Base-by-base conservation (phyloP, 306 rosid species). In the Herpetospermum pedunculosum region DNA sequence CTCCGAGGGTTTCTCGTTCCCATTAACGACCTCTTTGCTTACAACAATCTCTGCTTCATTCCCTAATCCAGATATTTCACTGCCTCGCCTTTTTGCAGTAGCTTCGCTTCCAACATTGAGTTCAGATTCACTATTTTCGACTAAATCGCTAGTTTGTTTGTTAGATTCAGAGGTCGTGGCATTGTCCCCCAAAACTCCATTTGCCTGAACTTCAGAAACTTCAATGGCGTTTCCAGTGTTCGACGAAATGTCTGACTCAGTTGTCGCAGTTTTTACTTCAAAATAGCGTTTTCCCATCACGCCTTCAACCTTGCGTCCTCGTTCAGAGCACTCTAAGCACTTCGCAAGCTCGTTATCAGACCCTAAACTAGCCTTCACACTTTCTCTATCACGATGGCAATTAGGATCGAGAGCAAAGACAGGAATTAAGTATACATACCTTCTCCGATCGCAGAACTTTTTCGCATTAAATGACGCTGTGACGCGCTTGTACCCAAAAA, bases 401-500 rank as follows among this genome's bases (percentile, higher is more conserved):
- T 75, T 70, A 8, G 97, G 92, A 83, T 93, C 92, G 75, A 93
- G 97, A 54, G 96, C 89, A 77, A 93, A 90, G 40, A 86, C 92
- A 0, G 97, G 98, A 47, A 93, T 73, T 35, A 93, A 92, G 83
- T 93, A 93, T 13, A 93, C 92, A 55, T 93, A 93, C 92, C 96
- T 89, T 86, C 98, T 89, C 78, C 94, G 83, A 75, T 93, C 98
- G 76, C 96, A 93, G 74, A 93, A 93, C 89, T 91, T 93, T 84
- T 93, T 93, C 60, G 98, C 87, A 77, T 80, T 91, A 78, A 89
- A 91, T 73, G 98, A 89, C 28, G 63, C 94, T 26, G 98, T 93
- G 35, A 80, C 94, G 37, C 96, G 96, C 87, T 85, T 93, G 80
- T 75, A 89, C 67, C 98, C 98, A 67, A 93, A 89, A 43, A 93